phyloP scores from a whole-genome alignment of 306 rosid genomes.

The Fagus sylvatica region DNA sequence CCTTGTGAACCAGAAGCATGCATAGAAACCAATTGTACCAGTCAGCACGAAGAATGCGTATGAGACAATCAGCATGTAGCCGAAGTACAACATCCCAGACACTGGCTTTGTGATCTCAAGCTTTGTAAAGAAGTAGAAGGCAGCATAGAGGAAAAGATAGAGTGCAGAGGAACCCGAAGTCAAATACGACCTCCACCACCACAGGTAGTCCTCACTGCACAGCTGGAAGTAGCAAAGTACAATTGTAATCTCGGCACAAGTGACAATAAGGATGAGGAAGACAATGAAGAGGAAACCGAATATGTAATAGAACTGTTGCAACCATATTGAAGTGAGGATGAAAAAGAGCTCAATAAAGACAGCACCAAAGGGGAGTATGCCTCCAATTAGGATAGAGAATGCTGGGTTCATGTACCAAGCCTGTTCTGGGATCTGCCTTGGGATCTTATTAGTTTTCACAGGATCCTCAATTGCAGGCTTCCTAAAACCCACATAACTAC shows the following conservation, averaged over 20 bases:
- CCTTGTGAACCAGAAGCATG: constrained; percentile 85
- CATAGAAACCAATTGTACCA: constrained; percentile 88
- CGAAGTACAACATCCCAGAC: constrained; percentile 81
- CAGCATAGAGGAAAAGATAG: constrained; percentile 81
- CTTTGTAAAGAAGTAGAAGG: constrained; percentile 90
- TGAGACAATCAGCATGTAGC: constrained; percentile 84
- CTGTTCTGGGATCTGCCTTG: constrained; percentile 85
- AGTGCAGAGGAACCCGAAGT: constrained; percentile 94
- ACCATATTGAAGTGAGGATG: constrained; percentile 94
- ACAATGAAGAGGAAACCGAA: constrained; percentile 88
- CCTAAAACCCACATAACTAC: constrained; percentile 66
- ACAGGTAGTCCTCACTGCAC: constrained; percentile 87
- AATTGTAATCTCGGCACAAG: constrained; percentile 89
- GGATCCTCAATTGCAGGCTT: constrained; percentile 70
- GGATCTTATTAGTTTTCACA: constrained; percentile 83
- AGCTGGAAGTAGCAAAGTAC: constrained; percentile 99
- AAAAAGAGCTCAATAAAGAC: constrained; percentile 95
- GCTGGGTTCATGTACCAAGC: constrained; percentile 82
- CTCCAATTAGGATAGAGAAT: constrained; percentile 73
- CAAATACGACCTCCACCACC: constrained; percentile 98
- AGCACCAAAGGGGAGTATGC: constrained; percentile 89
- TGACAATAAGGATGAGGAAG: constrained; percentile 78
- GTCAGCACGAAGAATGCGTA: constrained; percentile 81
- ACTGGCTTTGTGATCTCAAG: constrained; percentile 87
- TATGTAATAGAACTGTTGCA: constrained; percentile 84